Percentiles rank a stretch among this genome's conserved stretches.
Evolutionary conservation across 805 yeast species (phyloP).

Genomic region (Yarrowia bubula): DNA sequence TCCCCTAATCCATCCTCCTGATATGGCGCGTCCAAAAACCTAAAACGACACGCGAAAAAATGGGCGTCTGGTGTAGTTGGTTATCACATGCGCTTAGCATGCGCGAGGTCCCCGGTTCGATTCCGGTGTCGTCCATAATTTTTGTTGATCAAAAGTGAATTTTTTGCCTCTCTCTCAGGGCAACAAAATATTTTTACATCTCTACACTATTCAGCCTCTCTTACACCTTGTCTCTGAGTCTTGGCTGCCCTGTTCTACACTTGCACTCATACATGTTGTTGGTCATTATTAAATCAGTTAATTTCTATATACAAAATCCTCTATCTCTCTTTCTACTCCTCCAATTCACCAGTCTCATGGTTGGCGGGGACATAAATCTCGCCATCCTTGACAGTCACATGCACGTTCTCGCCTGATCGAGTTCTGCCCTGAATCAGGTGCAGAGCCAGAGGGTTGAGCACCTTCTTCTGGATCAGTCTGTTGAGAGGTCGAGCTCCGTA

Average conservation of each 20-base stretch:
- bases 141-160: background rate
- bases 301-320: conserved; percentile 8
- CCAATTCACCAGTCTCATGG: conserved; percentile 33
- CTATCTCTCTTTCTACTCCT: background rate
- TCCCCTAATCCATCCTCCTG: background rate
- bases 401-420: conserved; percentile 54
- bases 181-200: too few relatives aligned
- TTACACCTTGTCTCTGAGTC: too few relatives aligned
- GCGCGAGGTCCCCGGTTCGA: conserved; percentile 12
- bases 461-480: conserved; percentile 75
- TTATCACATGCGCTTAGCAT: conserved; percentile 14
- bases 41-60: too few relatives aligned
- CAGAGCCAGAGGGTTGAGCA: conserved; percentile 88
- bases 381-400: conserved; percentile 48
- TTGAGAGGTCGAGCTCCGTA: conserved; percentile 97
- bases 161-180: too few relatives aligned
- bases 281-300: background rate
- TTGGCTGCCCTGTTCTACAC: too few relatives aligned
- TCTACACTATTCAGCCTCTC: too few relatives aligned
- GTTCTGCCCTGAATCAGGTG: conserved; percentile 77
- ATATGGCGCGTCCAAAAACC: background rate
- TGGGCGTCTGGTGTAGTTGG: conserved; percentile 25
- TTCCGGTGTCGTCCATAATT: conserved; percentile 1
- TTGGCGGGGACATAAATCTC: conserved; percentile 49
- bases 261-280: too few relatives aligned